A percentile compares a stretch with the other conserved stretches of the same genome.
Conservation (phyloP, 495 filamentous ascomycete species). For the Xylaria curta region DNA sequence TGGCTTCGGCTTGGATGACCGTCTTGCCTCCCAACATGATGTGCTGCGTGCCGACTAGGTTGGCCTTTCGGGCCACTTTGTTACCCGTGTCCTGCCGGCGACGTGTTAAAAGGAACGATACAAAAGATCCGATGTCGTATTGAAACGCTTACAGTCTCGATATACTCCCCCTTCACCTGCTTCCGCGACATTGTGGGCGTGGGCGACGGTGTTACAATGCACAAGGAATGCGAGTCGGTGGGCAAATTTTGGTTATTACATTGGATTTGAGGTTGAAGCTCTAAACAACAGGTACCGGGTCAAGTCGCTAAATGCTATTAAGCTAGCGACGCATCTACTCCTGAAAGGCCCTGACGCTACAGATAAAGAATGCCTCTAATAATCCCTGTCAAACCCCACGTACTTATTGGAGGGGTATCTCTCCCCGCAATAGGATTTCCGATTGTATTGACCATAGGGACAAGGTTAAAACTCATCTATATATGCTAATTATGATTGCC, state of each 20-base stretch:
- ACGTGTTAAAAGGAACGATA: constrained; percentile 2
- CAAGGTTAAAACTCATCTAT: no score
- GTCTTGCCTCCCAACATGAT: constrained; percentile 97
- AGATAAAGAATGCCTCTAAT: no score
- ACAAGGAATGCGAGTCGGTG: background rate
- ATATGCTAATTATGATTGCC: no score
- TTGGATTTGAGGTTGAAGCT: background rate
- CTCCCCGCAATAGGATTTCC: no score
- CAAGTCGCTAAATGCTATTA: background rate
- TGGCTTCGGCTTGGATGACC: constrained; percentile 88
- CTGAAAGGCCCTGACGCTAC: no score
- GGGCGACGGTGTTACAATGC: background rate
- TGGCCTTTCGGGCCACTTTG: constrained; percentile 91
- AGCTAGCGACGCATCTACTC: background rate
- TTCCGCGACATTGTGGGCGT: constrained; percentile 70
- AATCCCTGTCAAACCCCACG: no score
- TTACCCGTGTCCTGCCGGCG: constrained; percentile 85
- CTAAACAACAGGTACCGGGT: no score
- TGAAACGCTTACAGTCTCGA: constrained; percentile 76
- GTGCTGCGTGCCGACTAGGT: constrained; percentile 92
- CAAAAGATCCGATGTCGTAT: background rate
- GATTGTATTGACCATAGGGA: no score
- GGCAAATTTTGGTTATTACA: background rate
- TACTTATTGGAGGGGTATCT: no score
- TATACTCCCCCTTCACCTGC: constrained; percentile 85